A percentile compares a stretch with the other conserved stretches of the same genome.
Evolutionary conservation across 2,329 filamentous ascomycete species (phyloP).

Genomic region (Microcera coccophila): DNA sequence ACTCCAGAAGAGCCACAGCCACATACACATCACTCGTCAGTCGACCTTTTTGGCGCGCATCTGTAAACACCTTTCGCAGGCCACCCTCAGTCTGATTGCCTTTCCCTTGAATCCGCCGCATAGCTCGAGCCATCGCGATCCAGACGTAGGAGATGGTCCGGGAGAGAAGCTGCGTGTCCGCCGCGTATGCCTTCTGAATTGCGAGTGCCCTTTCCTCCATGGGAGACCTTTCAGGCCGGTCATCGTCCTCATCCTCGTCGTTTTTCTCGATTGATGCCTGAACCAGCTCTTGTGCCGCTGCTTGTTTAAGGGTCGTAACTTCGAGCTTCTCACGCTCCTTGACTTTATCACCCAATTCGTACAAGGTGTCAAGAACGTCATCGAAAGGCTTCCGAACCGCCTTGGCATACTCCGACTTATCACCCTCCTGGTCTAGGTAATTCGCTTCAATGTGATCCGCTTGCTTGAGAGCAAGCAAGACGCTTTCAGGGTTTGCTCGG

Average conservation of each 20-base stretch:
- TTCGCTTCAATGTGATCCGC: slow-evolving; percentile 82
- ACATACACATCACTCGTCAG: slow-evolving; percentile 95
- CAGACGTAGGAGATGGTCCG: slow-evolving; percentile 88
- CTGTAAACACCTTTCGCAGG: slow-evolving; percentile 81
- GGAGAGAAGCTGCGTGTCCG: slow-evolving; percentile 71
- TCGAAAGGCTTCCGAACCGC: slow-evolving; percentile 82
- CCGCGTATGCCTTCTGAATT: slow-evolving; percentile 63
- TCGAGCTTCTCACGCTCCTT: slow-evolving; percentile 60
- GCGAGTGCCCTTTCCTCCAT: slow-evolving; percentile 62
- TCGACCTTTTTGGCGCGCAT: slow-evolving; percentile 81
- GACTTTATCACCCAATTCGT: slow-evolving; percentile 73
- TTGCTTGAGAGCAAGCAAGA: slow-evolving; percentile 81
- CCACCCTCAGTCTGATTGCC: slow-evolving; percentile 64
- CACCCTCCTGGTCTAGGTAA: slow-evolving; percentile 71
- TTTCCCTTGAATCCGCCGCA: slow-evolving; percentile 90
- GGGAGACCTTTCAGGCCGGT: slow-evolving; percentile 46
- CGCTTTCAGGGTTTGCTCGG: slow-evolving; percentile 88
- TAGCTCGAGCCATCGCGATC: slow-evolving; percentile 91
- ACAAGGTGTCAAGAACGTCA: slow-evolving; percentile 79
- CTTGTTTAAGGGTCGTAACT: slow-evolving; percentile 54
- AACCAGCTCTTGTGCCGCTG: slow-evolving; percentile 37
- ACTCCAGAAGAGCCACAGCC: slow-evolving; percentile 87
- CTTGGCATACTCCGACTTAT: slow-evolving; percentile 71
- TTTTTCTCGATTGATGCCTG: slow-evolving; percentile 41
- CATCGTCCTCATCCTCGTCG: slow-evolving; percentile 49